A percentile compares a stretch with the other conserved stretches of the same genome.
These are phyloP conservation scores for Claviceps purpurea DNA, from an alignment of 2,329 filamentous ascomycete species.

Conservation along the genomic window DNA sequence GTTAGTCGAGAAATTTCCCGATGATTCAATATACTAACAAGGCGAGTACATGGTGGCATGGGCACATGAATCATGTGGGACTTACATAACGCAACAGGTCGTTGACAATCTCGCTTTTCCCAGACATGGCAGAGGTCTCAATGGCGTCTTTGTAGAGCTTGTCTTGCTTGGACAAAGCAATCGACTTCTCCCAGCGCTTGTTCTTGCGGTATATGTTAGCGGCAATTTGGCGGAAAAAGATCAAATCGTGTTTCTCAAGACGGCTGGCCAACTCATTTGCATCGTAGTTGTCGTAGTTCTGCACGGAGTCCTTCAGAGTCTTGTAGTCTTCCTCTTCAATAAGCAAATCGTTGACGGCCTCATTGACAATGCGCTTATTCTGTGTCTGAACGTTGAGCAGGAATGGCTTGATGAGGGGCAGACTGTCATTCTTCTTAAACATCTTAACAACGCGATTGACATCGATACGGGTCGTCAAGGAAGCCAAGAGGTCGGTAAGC, in stretches of 20 bases:
- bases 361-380: constrained; percentile 97
- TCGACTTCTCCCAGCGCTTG: constrained; percentile 99
- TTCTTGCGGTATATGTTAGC: constrained; percentile 99
- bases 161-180: constrained; percentile 94
- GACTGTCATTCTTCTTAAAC: constrained; percentile 97
- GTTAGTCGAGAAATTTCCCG: background rate
- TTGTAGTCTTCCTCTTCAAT: constrained; percentile 99
- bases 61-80: constrained; percentile 17
- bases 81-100: constrained; percentile 93
- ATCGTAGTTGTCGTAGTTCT: constrained; percentile 99
- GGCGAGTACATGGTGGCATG: background rate
- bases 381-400: constrained; percentile 88
- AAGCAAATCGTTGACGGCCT: constrained; percentile 91
- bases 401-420: constrained; percentile 98
- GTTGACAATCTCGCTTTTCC: constrained; percentile 84
- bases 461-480: constrained; percentile 82
- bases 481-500: constrained; percentile 88
- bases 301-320: constrained; percentile 90
- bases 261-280: constrained; percentile 82
- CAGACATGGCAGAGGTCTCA: constrained; percentile 86
- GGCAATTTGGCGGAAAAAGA: constrained; percentile 98
- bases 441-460: constrained; percentile 98
- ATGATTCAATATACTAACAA: too few relatives aligned
- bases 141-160: constrained; percentile 99
- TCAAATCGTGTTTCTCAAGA: constrained; percentile 91